Conservation (phyloP, 768 basidiomycete species). For the Boletus subcaerulescens region DNA sequence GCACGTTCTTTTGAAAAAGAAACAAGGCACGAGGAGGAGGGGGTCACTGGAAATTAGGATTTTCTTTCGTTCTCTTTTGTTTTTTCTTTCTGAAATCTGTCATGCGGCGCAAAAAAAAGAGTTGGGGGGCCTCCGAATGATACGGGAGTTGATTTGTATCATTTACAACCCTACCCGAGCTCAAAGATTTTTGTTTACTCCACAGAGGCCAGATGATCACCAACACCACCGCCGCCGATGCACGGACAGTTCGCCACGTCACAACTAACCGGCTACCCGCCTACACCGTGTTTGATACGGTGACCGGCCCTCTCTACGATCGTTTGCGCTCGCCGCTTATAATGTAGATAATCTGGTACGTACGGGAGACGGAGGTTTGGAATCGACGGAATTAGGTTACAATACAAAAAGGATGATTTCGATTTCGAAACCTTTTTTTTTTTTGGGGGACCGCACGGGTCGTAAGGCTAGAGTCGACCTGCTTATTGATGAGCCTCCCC, state of each 20-base stretch:
- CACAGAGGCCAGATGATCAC: neutral
- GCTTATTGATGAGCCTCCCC: neutral
- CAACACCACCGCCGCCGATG: conserved; percentile 4
- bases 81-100: too few species aligned
- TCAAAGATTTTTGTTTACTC: neutral
- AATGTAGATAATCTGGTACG: too few species aligned
- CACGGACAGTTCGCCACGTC: conserved; percentile 19
- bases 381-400: neutral
- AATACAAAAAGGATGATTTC: too few species aligned
- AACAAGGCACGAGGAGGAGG: neutral
- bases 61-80: too few species aligned
- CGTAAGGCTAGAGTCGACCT: neutral
- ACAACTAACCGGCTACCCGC: neutral
- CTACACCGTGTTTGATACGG: conserved; percentile 20
- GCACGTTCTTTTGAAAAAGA: neutral
- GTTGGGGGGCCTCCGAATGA: too few species aligned
- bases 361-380: conserved; percentile 11
- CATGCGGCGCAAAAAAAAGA: too few species aligned
- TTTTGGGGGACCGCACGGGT: neutral
- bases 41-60: too few species aligned
- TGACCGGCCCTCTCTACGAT: neutral
- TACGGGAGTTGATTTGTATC: neutral
- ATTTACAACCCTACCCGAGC: conserved; percentile 10
- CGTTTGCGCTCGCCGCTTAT: too few species aligned
- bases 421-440: neutral